These are phyloP conservation scores for Solanum piurae DNA, from an alignment of 257 asterid genomes.

Conservation along the genomic window DNA sequence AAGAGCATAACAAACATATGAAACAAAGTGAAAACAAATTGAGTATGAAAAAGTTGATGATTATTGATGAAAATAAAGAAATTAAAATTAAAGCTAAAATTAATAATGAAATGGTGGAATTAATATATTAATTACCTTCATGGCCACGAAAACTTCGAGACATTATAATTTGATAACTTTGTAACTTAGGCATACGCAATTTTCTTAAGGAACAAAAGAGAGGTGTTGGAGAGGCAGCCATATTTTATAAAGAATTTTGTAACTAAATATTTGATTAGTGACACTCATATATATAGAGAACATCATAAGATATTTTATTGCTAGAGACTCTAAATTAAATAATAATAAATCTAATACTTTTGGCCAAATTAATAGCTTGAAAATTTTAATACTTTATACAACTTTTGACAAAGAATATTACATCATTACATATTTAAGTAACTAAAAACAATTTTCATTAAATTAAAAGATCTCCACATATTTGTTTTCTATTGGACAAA, in stretches of 20 bases:
- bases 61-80: neutral
- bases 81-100: neutral
- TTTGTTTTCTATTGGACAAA: no score
- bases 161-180: conserved; percentile 14
- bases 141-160: conserved; percentile 16
- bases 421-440: neutral
- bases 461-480: neutral
- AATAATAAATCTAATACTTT: no score
- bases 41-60: neutral
- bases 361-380: neutral
- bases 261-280: neutral
- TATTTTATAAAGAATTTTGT: neutral
- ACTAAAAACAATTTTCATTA: neutral
- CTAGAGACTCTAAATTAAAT: neutral
- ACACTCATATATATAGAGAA: neutral
- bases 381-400: neutral
- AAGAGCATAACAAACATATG: neutral
- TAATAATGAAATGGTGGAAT: neutral
- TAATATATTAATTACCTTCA: conserved; percentile 19
- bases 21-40: neutral
- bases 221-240: conserved; percentile 12
- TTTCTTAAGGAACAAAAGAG: conserved; percentile 3
- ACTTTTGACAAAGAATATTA: neutral
- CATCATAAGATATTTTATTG: neutral
- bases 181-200: conserved; percentile 8